Evolutionary conservation across 139 green algal species (phyloP), one percentile per base, ranked within the genome.

Genomic region (Chlorella sorokiniana): DNA sequence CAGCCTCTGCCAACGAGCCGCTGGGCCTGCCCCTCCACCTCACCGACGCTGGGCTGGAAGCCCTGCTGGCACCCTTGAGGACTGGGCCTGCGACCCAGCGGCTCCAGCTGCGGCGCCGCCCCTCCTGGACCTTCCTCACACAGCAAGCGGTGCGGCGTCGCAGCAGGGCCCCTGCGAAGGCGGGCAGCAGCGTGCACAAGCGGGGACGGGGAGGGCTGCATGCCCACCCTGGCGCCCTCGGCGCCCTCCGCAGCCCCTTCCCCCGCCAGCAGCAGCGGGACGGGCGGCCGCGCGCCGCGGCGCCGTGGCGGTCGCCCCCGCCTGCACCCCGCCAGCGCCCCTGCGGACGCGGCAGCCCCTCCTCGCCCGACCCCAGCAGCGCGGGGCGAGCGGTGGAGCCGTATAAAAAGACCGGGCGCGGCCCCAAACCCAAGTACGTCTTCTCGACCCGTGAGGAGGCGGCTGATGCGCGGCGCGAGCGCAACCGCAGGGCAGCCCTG

Each of bases 401-500:
- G 8, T 52, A 27, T 31, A 67, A 71, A 40, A 82, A 85, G 84
- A 45, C 70, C 31, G 33, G 54, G 54, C 69, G 84, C 35, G 84
- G 84, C 0, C 84, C 84, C 35, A 88, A 88, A 52, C 84, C 84
- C 42, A 88, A 88, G 52, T 88, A 88, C 52, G 48, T 88, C 18
- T 88, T 81, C 38, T 1, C 29, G 27, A 83, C 59, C 10, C 37
- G n/a, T n/a, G 70, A 83, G 45, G 75, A 88, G 70, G 84, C 84
- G 45, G 69, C 56, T 16, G 69, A 61, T 38, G 84, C 84, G 31
- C 59, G 84, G 59, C 77, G 78, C 14, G 78, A 85, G 62, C 79
- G 84, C 62, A 88, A 88, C 78, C 78, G 84, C 37, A 82, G 79
- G 51, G 78, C 84, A 20, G 84, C 84, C 11, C 64, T 88, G 31